Base-by-base conservation (phyloP, 805 yeast species). In the Monosporozyma aerobia region DNA sequence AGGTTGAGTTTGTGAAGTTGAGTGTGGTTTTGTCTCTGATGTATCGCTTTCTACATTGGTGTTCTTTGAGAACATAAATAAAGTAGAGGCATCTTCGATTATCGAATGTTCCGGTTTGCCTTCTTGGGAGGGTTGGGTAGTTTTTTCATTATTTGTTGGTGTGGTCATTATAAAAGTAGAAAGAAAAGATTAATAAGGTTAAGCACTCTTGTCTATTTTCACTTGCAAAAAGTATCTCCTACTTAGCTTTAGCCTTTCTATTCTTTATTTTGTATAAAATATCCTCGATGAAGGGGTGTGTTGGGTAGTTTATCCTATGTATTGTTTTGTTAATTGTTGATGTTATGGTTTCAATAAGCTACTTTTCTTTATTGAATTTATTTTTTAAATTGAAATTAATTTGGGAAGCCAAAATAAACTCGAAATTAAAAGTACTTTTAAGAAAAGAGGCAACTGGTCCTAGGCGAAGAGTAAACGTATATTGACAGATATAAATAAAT, bases 41-140 rank as follows among this genome's bases (percentile, higher is more conserved):
- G 44, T 13, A n/a, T 27, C 45, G 13, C 29, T 45, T n/a, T 32
- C 52, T 19, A 46, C 33, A n/a, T 62, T 77, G 3, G 77, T 81
- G 16, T 74, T 76, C 57, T 75, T 79, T 25, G 83, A 82, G 61
- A 81, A 79, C 83, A 80, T 76, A 51, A 81, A 69, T 47, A 81
- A 67, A 23, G 84, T 78, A 16, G 83, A 78, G 1, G 86, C 85
- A 68, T 81, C 85, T 57, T 80, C 82, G 10, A 80, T 66, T 6
- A 72, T 55, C 2, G 76, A 68, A 25, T 57, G 59, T 25, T 61
- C 63, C 3, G 39, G 8, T 13, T 22, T n/a, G 37, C 54, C 48
- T 16, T 25, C 30, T 33, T 44, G 27, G 13, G 22, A 5, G 6
- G 40, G 2, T 16, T 32, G n/a, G 9, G 22, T 16, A 35, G n/a